A percentile compares a stretch with the other conserved stretches of the same genome.
These are phyloP conservation scores for Eucalyptus erythrocorys DNA, from an alignment of 345 rosid genomes.

Conservation along the genomic window DNA sequence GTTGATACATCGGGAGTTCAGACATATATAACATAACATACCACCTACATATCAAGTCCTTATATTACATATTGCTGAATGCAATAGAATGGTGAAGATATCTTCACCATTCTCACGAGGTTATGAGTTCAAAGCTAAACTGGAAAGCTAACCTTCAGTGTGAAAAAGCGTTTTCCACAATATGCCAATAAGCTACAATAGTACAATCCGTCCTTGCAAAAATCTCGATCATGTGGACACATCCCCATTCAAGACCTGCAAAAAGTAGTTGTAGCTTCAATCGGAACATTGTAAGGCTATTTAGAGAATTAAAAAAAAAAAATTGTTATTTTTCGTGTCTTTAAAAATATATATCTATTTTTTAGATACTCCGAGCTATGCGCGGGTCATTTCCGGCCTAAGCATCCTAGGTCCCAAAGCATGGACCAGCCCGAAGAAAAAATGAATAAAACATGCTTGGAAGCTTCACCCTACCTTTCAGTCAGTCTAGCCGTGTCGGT, in stretches of 20 bases:
- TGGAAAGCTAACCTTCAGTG: not conserved
- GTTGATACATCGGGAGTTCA: not conserved
- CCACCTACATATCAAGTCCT: not conserved
- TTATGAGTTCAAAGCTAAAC: not conserved
- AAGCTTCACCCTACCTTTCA: not conserved
- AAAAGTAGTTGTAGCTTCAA: not conserved
- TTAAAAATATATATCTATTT: not conserved
- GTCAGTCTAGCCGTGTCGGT: not conserved
- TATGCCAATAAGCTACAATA: not conserved
- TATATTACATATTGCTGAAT: not conserved
- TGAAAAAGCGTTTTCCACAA: not conserved
- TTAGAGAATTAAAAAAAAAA: not conserved
- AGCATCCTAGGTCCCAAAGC: not conserved
- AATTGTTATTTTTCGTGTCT: not conserved
- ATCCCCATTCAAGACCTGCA: not conserved
- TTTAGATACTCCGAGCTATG: not conserved
- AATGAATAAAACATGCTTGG: not conserved
- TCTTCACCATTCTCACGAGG: too few relatives aligned
- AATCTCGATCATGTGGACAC: not conserved
- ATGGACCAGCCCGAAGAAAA: not conserved
- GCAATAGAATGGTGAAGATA: not conserved
- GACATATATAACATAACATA: not conserved
- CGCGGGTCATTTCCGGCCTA: not conserved
- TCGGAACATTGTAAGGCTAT: accelerated
- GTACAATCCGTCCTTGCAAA: not conserved